Evolutionary conservation across 2,329 filamentous ascomycete genomes (phyloP), one percentile per base, ranked within the genome.

Genomic region (Stemphylium beticola): DNA sequence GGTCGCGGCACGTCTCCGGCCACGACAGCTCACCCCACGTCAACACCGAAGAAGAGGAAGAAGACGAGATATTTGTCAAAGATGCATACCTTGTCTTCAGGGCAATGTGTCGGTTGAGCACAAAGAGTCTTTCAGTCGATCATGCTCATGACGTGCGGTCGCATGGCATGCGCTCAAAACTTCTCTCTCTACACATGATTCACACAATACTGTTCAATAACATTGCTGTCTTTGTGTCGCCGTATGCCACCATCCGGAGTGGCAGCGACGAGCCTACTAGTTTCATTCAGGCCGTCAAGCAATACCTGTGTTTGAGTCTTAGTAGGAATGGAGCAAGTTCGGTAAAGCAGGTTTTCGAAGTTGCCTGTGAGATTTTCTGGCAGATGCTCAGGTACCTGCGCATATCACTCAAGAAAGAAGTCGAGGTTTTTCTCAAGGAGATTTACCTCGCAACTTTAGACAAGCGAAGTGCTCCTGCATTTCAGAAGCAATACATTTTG

Each of bases 321-420:
- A 97, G 93, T 50, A 87, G 93, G 47, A 99, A 99, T 72, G 96
- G 93, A 15, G 91, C 95, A 12, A 98, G 93, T 77, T 93, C 93
- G 4, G 90, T 96, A 38, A 90, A 92, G 60, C 86, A 86, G 62
- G 92, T 99, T 0, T 99, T 98, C 69, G 93, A 98, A 71, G 92
- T 98, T 37, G 93, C 91, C 74, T 93, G 91, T 67, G 95, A 99
- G 74, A 96, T 98, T 26, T 99, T 99, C 74, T 99, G 93, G 92
- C 82, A 98, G 53, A 96, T 97, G 88, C 79, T 97, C 38, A 96
- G 96, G 74, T 89, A 92, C 67, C 90, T 99, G 86, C 87, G 96
- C 57, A 89, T 95, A 2, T 89, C 93, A 59, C 90, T 99, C 77
- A 99, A 99, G 87, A 96, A 96, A 85, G 95, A 99, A 73, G 90